Base-by-base conservation (phyloP, 176 grass and related monocot species). In the Puya raimondii region DNA sequence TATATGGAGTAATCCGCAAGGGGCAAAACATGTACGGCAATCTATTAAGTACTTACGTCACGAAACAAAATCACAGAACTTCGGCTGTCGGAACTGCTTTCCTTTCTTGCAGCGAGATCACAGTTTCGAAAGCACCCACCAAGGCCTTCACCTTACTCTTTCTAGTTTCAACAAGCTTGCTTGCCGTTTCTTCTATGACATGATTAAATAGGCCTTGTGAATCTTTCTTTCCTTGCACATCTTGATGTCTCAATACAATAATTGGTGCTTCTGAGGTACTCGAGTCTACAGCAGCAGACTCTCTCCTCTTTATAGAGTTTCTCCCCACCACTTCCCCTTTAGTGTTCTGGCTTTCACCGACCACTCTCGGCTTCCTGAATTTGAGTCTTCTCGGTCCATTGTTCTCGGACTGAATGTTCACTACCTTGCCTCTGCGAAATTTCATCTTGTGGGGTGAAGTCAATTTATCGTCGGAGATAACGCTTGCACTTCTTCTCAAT, bases 81-180 rank as follows among this genome's bases (percentile, higher is more conserved):
- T 53, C 51, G 11, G 18, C 66, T n/a, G 50, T 56, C 56, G 77
- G 47, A 67, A 47, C 65, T 6, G 53, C 47, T 66, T 85, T 78
- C 49, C 66, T 82, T 68, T 85, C 89, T 52, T 88, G 89, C 42
- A 88, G 85, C 1, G 82, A 91, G 80, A 91, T 88, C 52, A 91
- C 79, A 7, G 76, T 85, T 83, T 91, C 82, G 23, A 91, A 91
- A 5, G 89, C 89, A 42, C 82, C 89, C 1, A 91, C 85, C 12
- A 91, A 80, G 18, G 89, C 89, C 85, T 85, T 91, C 66, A 91
- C 89, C 85, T 91, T 91, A 79, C 85, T 88, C 70, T 80, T 85
- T 70, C 85, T 75, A 12, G 79, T 26, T 76, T 88, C 82, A 9
- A 83, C 66, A 47, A 91, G 85, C 80, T 81, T 80, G 48, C 73